phyloP scores from a whole-genome alignment of 805 yeast species.

The Zygosaccharomyces bisporus region DNA sequence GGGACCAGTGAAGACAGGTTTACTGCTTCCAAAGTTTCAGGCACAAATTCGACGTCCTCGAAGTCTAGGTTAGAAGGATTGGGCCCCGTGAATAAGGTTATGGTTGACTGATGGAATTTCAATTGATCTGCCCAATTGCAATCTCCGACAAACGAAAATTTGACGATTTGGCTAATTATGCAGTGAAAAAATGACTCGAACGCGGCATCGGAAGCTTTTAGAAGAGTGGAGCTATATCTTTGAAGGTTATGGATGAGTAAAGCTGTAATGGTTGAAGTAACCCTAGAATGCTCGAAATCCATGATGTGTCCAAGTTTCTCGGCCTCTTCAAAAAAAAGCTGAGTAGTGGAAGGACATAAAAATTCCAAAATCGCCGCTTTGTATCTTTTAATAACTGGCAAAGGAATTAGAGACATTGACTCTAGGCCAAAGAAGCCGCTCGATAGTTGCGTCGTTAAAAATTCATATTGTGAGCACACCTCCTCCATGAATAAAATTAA shows the following conservation, averaged over 20 bases:
- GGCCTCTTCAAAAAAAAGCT: constrained; percentile 1
- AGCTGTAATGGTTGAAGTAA: background rate
- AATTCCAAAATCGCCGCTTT: constrained; percentile 1
- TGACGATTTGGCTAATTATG: constrained; percentile 11
- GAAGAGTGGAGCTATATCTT: constrained; percentile 1
- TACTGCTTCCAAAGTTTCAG: constrained; percentile 11
- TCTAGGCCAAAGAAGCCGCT: background rate
- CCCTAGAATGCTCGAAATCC: constrained; percentile 7
- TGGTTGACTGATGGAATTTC: constrained; percentile 21
- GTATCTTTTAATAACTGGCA: background rate
- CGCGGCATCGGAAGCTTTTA: background rate
- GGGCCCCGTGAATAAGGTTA: background rate
- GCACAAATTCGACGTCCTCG: constrained; percentile 46
- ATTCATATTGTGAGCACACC: constrained; percentile 4
- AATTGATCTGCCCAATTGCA: constrained; percentile 30
- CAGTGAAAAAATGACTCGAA: background rate
- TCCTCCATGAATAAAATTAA: constrained; percentile 62
- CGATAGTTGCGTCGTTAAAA: constrained; percentile 3
- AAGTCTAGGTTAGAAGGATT: constrained; percentile 34
- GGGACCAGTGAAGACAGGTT: constrained; percentile 41
- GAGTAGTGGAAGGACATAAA: constrained; percentile 1
- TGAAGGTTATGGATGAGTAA: constrained; percentile 2
- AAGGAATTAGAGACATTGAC: background rate
- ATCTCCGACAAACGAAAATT: constrained; percentile 41
- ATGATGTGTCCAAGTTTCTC: constrained; percentile 7